Evolutionary conservation across 139 green algal genomes (phyloP), one percentile per base, ranked within the genome.

Genomic region (Tetraselmis chui): DNA sequence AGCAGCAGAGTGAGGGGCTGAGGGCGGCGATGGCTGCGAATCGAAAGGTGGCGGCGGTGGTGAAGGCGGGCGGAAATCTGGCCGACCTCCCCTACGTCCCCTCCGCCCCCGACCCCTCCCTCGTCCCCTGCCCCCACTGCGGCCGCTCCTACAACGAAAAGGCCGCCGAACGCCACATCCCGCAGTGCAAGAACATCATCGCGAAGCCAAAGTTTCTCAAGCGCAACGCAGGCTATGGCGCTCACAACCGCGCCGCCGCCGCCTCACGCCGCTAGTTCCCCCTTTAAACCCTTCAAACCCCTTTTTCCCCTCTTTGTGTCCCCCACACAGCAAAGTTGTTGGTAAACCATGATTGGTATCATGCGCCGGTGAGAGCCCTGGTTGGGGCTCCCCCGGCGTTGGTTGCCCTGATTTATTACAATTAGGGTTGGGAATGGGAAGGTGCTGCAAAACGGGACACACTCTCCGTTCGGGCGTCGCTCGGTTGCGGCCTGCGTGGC

Each of bases 131-230:
- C 81, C 88, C 85, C 1, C 75, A 83, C 80, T 91, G 88, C 79
- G 84, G 85, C 2, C 84, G 88, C n/a, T 76, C 79, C 31, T 91
- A 85, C 82, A 89, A 86, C 67, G 31, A 86, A 1, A 82, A 86
- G 75, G 85, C 88, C 0, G 88, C 88, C 2, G 88, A 91, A 75
- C 82, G 88, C 22, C 88, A 91, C 84, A 91, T 91, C 77, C 78
- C 83, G 2, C 76, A 32, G 24, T 91, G 88, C 81, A 81, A 32
- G 59, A 83, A 59, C 84, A 91, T 86, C 5, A 30, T 81, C 2
- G 30, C 81, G 31, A 87, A 83, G 59, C 88, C 88, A 29, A 83
- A 88, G 79, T 80, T 87, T 29, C 84, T 88, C 32, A 85, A 85
- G 27, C 45, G 45, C 45, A 67, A 67, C 45, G 45, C 45, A 5